A percentile compares a stretch with the other conserved stretches of the same genome.
phyloP scores from a whole-genome alignment of 2,329 filamentous ascomycete species.

The Metarhizium sp. region DNA sequence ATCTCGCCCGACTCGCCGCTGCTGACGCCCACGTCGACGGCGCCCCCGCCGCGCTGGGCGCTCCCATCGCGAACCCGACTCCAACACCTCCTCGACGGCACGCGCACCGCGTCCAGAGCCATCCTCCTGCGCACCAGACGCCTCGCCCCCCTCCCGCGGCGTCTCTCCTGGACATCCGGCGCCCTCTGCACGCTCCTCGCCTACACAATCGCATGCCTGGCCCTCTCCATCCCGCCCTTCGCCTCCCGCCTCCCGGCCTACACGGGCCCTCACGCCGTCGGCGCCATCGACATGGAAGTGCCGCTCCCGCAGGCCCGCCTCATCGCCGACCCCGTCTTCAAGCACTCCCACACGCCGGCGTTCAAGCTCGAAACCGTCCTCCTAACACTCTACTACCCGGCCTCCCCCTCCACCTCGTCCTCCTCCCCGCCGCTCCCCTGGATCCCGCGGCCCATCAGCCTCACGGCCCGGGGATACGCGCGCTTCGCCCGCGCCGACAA shows the following conservation, averaged over 20 bases:
- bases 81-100: background rate
- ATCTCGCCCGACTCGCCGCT: constrained; percentile 6
- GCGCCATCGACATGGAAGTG: constrained; percentile 37
- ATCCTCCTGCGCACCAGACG: background rate
- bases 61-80: background rate
- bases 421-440: constrained; percentile 29
- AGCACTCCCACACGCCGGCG: constrained; percentile 24
- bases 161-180: background rate
- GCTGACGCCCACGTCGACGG: background rate
- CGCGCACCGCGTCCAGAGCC: background rate
- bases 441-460: constrained; percentile 32
- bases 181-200: constrained; percentile 2
- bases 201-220: constrained; percentile 30
- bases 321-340: constrained; percentile 24
- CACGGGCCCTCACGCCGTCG: constrained; percentile 34
- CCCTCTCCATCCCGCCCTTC: constrained; percentile 31
- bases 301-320: constrained; percentile 23
- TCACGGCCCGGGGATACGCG: constrained; percentile 37
- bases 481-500: constrained; percentile 34
- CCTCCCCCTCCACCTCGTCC: constrained; percentile 8
- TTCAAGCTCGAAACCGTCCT: constrained; percentile 38
- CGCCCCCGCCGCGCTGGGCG: background rate
- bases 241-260: constrained; percentile 34
- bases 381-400: constrained; percentile 41
- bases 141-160: background rate